Base-by-base conservation (phyloP, 148 eudicot genomes). In the Rhododendron ovatum region DNA sequence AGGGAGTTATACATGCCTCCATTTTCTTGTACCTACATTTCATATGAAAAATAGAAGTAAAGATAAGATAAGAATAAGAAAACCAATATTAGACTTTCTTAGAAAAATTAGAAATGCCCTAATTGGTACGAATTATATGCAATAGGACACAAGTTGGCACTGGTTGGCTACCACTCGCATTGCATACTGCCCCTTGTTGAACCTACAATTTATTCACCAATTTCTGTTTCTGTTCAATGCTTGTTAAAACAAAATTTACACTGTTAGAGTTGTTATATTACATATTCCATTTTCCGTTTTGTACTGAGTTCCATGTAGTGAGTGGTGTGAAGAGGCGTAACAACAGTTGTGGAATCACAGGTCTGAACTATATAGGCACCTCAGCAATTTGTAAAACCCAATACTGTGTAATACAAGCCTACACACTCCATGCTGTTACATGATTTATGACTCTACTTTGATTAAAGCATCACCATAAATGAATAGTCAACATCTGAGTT, bases 21-120 rank as follows among this genome's bases (percentile, higher is more conserved):
- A 84, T 89, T 61, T 87, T 79, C 79, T 87, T 87, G 89, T 89
- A 89, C 90, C 90, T 89, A 63, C 12, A 24, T 41, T 39, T 61
- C 51, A 50, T 22, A 7, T 17, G 10, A 43, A 69, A 41, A 91
- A 95, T 55, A 17, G 61, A 17, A 55, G 1, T 55, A 59, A 78
- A 4, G 3, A 11, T 43, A 63, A 5, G 55, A 18, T 1, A 50
- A 2, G 30, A 50, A 28, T 13, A 28, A 30, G 17, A 55, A 17
- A 55, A 55, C 22, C 24, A 55, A 55, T 55, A 55, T 55, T 17
- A 15, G 18, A 17, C 61, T 55, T 55, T 17, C 61, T 55, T 55
- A 55, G 22, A 17, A 55, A 55, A 17, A 17, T 55, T 55, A 55
- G 61, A 18, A 4, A 55, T 55, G 61, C 61, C 75, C 1, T 69